These are phyloP conservation scores for Penicillium italicum DNA, from an alignment of 2,329 filamentous ascomycete species.

Conservation along the genomic window DNA sequence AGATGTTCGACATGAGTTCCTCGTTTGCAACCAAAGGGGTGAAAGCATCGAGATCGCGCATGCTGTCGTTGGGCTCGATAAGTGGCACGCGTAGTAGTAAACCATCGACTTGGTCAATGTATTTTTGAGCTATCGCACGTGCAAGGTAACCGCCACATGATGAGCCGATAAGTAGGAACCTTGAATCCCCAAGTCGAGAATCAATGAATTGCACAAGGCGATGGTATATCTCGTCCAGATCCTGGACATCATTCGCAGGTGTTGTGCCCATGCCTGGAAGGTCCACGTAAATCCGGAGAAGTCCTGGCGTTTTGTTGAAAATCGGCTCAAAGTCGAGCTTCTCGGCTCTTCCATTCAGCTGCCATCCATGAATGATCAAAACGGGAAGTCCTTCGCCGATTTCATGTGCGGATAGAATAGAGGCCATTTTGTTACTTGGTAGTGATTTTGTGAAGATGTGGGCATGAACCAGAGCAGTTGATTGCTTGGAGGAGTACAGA, in stretches of 20 bases:
- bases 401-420: slow-evolving; percentile 22
- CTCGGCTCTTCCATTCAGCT: slow-evolving; percentile 22
- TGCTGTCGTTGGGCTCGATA: slow-evolving; percentile 23
- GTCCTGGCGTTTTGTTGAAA: slow-evolving; percentile 18
- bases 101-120: slow-evolving; percentile 24
- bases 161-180: slow-evolving; percentile 26
- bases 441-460: not conserved
- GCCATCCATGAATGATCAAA: slow-evolving; percentile 31
- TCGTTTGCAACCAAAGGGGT: slow-evolving; percentile 23
- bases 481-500: not conserved
- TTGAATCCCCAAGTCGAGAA: slow-evolving; percentile 20
- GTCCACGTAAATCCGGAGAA: slow-evolving; percentile 29
- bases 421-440: slow-evolving; percentile 13
- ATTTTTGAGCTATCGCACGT: slow-evolving; percentile 27
- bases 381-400: slow-evolving; percentile 26
- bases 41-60: slow-evolving; percentile 27
- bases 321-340: slow-evolving; percentile 30
- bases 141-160: slow-evolving; percentile 32
- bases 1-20: slow-evolving; percentile 22
- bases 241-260: slow-evolving; percentile 23
- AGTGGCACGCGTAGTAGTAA: slow-evolving; percentile 28
- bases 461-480: not conserved
- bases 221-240: slow-evolving; percentile 27
- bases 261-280: slow-evolving; percentile 31
- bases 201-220: slow-evolving; percentile 29